Percentiles rank a stretch among this genome's conserved stretches.
Conservation (phyloP, 2,329 filamentous ascomycete species). For the Alternaria sp. region DNA sequence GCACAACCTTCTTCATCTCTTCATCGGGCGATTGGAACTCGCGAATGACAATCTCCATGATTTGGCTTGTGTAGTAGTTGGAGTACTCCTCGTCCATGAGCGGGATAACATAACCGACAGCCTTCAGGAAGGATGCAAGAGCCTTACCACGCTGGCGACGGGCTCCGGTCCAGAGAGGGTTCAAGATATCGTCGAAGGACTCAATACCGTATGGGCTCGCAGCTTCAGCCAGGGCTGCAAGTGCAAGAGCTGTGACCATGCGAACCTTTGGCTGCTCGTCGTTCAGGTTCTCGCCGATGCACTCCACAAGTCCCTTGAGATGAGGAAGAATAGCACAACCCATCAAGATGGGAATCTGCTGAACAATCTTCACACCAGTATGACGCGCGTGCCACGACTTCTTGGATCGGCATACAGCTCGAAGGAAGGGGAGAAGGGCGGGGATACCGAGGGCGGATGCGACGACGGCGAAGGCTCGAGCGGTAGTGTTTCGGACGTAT, state of each 20-base stretch:
- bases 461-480: slow-evolving; percentile 94
- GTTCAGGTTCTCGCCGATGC: slow-evolving; percentile 93
- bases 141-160: slow-evolving; percentile 97
- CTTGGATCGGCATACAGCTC: slow-evolving; percentile 95
- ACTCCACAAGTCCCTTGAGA: slow-evolving; percentile 94
- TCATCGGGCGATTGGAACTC: slow-evolving; percentile 98
- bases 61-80: slow-evolving; percentile 98
- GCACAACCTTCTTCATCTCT: slow-evolving; percentile 99
- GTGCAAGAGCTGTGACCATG: slow-evolving; percentile 93
- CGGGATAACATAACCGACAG: slow-evolving; percentile 96
- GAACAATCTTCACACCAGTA: slow-evolving; percentile 98
- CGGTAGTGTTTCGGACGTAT: slow-evolving; percentile 97
- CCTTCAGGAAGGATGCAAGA: slow-evolving; percentile 93
- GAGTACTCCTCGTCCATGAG: slow-evolving; percentile 99
- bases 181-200: slow-evolving; percentile 96
- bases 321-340: slow-evolving; percentile 95
- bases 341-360: slow-evolving; percentile 99
- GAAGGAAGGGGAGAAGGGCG: slow-evolving; percentile 90
- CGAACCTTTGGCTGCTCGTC: slow-evolving; percentile 98
- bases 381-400: slow-evolving; percentile 99
- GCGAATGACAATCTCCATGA: slow-evolving; percentile 96
- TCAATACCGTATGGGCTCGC: slow-evolving; percentile 99
- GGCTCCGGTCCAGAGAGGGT: slow-evolving; percentile 95
- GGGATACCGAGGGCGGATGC: slow-evolving; percentile 96
- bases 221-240: slow-evolving; percentile 93